Evolutionary conservation across 192 early-diverging fungal species (phyloP), one percentile per base, ranked within the genome.

Genomic region (Linnemannia zychae): DNA sequence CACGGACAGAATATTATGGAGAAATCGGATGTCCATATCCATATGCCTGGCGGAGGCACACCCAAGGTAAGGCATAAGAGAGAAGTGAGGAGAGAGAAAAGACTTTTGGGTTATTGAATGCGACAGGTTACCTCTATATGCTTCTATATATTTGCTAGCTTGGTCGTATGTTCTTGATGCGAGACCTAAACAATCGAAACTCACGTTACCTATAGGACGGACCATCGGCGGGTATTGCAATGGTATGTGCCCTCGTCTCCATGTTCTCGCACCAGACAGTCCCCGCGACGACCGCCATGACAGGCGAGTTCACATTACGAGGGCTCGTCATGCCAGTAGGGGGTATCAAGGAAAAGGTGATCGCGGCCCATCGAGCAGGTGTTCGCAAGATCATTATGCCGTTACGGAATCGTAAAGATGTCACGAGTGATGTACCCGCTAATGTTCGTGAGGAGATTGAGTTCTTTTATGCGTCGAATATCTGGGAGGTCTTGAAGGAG

Each of bases 301-400:
- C 96, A 2, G 96, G 96, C 65, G 96, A 97, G 80, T 90, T 97
- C 38, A 95, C 96, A 1, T 83, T 96, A 16, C 91, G 94, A 11
- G 96, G 96, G 9, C 89, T 93, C 50, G 94, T 97, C 1, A 82
- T 95, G 31, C 93, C 94, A 28, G 94, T 97, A 6, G 96, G 96
- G 0, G 96, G 96, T 16, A 92, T 97, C 74, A 95, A 95, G 81
- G 96, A 97, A 82, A 97, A 97, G 73, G 90, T 95, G 1, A 89
- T 97, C 18, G 93, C 95, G 1, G 96, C 95, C 1, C 94, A 97
- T 80, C 89, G 94, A 16, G 92, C 92, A 16, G 93, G 93, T 24
- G 91, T 97, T 69, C 84, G 88, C 52, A 90, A 90, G 52, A 89
- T 97, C 47, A 91, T 96, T 44, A 40, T 97, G 71, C 96, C 96